Conservation (phyloP, 768 basidiomycete genomes). For the Phanerochaete carnosa region DNA sequence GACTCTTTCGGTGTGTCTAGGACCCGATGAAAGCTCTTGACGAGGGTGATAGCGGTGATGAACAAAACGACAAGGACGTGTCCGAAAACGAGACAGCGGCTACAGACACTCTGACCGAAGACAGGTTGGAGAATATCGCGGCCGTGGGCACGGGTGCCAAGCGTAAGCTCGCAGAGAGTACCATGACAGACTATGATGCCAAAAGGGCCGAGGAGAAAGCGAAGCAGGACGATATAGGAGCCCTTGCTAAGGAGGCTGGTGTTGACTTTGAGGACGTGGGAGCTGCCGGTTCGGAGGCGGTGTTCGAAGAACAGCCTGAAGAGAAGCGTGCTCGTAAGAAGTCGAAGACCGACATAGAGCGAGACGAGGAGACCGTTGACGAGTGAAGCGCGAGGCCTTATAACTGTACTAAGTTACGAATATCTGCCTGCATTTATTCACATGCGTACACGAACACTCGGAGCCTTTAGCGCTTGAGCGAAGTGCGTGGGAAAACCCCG, state of each 20-base stretch:
- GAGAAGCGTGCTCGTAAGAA: conserved; percentile 18
- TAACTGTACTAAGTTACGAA: too few species aligned
- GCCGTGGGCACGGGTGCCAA: neutral
- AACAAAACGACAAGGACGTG: neutral
- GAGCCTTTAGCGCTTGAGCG: too few species aligned
- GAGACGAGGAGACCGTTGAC: neutral
- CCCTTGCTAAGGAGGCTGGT: conserved; percentile 1
- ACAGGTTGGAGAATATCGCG: neutral
- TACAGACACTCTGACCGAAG: neutral
- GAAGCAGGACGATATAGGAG: neutral
- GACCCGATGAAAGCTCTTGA: conserved; percentile 28
- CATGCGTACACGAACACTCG: too few species aligned
- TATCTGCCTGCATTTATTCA: too few species aligned
- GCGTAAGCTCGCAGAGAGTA: neutral
- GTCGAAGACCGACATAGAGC: conserved; percentile 13
- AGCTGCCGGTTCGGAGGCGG: neutral
- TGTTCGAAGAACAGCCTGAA: neutral
- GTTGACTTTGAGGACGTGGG: neutral
- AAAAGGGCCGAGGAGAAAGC: neutral
- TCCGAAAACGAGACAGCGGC: neutral
- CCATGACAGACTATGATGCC: neutral
- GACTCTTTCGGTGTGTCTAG: conserved; percentile 6
- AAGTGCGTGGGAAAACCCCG: conserved; percentile 2
- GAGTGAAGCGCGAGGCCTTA: neutral
- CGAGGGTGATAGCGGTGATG: conserved; percentile 6